phyloP scores from a whole-genome alignment of 768 basidiomycete species.

The Postia placenta region DNA sequence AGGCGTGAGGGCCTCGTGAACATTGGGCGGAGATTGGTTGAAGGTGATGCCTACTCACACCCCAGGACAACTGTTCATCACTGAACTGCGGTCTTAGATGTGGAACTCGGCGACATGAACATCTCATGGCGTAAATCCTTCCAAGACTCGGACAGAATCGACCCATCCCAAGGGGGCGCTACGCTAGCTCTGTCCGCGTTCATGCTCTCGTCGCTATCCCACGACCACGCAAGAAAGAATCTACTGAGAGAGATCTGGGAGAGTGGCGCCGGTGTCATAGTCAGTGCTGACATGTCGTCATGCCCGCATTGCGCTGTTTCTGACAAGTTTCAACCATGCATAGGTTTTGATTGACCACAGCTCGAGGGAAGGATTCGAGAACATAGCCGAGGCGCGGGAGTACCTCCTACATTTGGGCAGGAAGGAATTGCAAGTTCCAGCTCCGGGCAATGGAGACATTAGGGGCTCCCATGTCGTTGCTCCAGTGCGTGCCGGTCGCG shows the following conservation, averaged over 20 bases:
- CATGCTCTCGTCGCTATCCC: slow-evolving; percentile 68
- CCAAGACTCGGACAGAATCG: slow-evolving; percentile 38
- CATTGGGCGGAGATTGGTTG: slow-evolving; percentile 60
- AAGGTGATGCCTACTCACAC: slow-evolving; percentile 36
- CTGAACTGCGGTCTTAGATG: too few relatives aligned
- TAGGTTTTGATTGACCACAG: slow-evolving; percentile 87
- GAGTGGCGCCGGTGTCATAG: slow-evolving; percentile 81
- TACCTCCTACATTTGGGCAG: slow-evolving; percentile 59
- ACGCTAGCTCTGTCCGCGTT: slow-evolving; percentile 82
- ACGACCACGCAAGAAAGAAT: slow-evolving; percentile 51
- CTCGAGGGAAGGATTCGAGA: slow-evolving; percentile 67
- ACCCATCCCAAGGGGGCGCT: slow-evolving; percentile 36
- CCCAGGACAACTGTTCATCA: too few relatives aligned
- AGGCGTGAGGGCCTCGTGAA: slow-evolving; percentile 63
- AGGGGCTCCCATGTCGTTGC: slow-evolving; percentile 81
- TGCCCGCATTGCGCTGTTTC: not conserved
- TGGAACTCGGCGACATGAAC: slow-evolving; percentile 38
- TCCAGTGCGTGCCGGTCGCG: slow-evolving; percentile 48
- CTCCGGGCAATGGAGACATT: slow-evolving; percentile 27
- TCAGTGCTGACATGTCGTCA: slow-evolving; percentile 25
- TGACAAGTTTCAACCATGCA: slow-evolving; percentile 1
- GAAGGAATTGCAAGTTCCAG: slow-evolving; percentile 48
- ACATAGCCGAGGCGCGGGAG: slow-evolving; percentile 73
- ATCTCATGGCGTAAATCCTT: slow-evolving; percentile 55
- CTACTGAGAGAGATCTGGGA: slow-evolving; percentile 87